These are phyloP conservation scores for Iberis pinnata DNA, from an alignment of 345 rosid species.

Conservation along the genomic window DNA sequence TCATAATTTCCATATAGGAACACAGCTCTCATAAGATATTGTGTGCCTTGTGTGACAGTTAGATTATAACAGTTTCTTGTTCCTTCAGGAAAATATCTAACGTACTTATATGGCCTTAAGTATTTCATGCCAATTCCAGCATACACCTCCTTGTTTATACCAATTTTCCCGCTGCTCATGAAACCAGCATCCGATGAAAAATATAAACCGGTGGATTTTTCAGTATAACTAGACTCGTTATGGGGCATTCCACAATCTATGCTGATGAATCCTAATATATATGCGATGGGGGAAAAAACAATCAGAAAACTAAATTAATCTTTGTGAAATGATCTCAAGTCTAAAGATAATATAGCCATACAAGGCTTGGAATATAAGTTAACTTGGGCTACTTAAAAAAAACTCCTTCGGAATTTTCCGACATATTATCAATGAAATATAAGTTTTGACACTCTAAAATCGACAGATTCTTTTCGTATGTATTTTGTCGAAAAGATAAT, in stretches of 20 bases:
- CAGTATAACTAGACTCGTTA: too few relatives aligned
- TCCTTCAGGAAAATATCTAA: conserved; percentile 6
- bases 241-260: too few relatives aligned
- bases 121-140: not conserved
- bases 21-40: conserved; percentile 11
- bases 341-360: not conserved
- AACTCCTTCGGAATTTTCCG: too few relatives aligned
- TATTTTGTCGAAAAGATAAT: not conserved
- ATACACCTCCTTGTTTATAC: not conserved
- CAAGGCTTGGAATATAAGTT: too few relatives aligned
- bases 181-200: too few relatives aligned
- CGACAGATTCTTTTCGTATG: too few relatives aligned
- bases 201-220: too few relatives aligned
- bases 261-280: too few relatives aligned
- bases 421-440: too few relatives aligned
- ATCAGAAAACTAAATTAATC: not conserved
- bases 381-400: too few relatives aligned
- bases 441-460: too few relatives aligned
- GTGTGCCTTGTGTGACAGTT: not conserved
- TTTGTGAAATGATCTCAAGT: not conserved
- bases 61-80: conserved; percentile 2
- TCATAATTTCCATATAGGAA: conserved; percentile 8
- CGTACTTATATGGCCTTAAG: not conserved
- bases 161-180: too few relatives aligned
- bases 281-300: not conserved